These are phyloP conservation scores for Gynandropsis gynandra DNA, from an alignment of 345 rosid species.

Conservation along the genomic window DNA sequence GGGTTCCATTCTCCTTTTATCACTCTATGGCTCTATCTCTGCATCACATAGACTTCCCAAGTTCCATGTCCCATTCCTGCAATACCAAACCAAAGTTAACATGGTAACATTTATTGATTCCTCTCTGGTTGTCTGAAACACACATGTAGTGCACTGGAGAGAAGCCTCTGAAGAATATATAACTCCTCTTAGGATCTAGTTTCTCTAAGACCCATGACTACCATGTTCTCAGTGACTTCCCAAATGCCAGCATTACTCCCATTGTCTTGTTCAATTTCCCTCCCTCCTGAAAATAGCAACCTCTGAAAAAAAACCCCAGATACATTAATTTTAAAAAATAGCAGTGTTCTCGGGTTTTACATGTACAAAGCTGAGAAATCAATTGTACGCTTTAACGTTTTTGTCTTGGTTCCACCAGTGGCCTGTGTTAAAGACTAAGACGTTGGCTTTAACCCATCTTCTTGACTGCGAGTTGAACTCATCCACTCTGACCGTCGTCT, in stretches of 20 bases:
- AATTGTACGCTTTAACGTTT: too few relatives aligned
- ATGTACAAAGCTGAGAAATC: too few relatives aligned
- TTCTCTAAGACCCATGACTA: conserved; percentile 48
- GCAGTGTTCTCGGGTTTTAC: too few relatives aligned
- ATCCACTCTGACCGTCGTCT: too few relatives aligned
- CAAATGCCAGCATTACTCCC: conserved; percentile 59
- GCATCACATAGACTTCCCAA: too few relatives aligned
- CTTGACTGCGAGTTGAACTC: too few relatives aligned
- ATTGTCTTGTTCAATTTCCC: conserved; percentile 49
- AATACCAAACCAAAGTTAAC: conserved; percentile 17
- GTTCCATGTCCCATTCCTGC: conserved; percentile 70
- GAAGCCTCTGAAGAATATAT: conserved; percentile 63
- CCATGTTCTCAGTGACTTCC: conserved; percentile 55
- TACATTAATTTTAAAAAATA: too few relatives aligned
- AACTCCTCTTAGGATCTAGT: conserved; percentile 39
- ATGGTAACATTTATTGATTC: neutral
- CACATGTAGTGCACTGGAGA: conserved; percentile 83
- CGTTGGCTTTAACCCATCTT: too few relatives aligned
- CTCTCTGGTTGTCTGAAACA: conserved; percentile 7
- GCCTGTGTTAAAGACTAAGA: too few relatives aligned
- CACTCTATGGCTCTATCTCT: conserved; percentile 46
- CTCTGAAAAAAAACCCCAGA: conserved; percentile 55
- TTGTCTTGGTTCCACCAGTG: too few relatives aligned
- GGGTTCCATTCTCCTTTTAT: conserved; percentile 34
- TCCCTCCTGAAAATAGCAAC: conserved; percentile 60